Evolutionary conservation across 1,139 yeast species (phyloP).

Genomic region (Sugiyamaella sp.): DNA sequence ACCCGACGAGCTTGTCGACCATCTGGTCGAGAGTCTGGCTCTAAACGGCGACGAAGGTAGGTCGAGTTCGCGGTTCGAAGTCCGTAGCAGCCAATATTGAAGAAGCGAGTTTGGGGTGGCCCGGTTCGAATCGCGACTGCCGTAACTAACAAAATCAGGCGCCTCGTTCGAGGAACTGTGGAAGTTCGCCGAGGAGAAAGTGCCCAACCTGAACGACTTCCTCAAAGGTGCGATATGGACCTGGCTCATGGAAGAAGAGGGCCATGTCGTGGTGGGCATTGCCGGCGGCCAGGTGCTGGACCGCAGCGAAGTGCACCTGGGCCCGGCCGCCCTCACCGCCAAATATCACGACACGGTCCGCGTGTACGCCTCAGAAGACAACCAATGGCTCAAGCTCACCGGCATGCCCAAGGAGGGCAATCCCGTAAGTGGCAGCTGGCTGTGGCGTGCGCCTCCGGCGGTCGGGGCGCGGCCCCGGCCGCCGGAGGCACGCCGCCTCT

Average conservation of each 20-base stretch:
- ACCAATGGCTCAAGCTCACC: slow-evolving; percentile 44
- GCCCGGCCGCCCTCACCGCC: slow-evolving; percentile 25
- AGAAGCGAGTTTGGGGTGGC: not conserved
- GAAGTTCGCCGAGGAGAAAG: slow-evolving; percentile 32
- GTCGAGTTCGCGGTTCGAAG: slow-evolving; percentile 18
- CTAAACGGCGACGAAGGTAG: slow-evolving; percentile 41
- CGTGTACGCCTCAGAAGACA: slow-evolving; percentile 41
- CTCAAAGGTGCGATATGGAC: slow-evolving; percentile 36
- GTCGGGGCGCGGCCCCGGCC: slow-evolving; percentile 3
- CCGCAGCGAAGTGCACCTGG: slow-evolving; percentile 23
- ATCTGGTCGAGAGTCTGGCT: slow-evolving; percentile 39
- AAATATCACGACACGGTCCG: slow-evolving; percentile 33
- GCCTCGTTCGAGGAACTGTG: slow-evolving; percentile 38
- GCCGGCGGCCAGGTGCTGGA: slow-evolving; percentile 24
- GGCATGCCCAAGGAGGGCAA: slow-evolving; percentile 40
- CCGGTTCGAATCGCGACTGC: slow-evolving; percentile 11
- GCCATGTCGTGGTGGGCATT: slow-evolving; percentile 32
- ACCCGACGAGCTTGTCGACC: slow-evolving; percentile 40
- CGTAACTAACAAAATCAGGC: slow-evolving; percentile 30
- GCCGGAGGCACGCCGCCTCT: not conserved
- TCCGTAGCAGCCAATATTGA: not conserved
- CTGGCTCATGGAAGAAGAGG: slow-evolving; percentile 36
- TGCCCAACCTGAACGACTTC: slow-evolving; percentile 34
- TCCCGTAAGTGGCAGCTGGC: slow-evolving; percentile 29
- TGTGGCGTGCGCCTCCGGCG: too few species aligned